Evolutionary conservation across 768 basidiomycete species (phyloP).

Genomic region (Russula ochroleuca): DNA sequence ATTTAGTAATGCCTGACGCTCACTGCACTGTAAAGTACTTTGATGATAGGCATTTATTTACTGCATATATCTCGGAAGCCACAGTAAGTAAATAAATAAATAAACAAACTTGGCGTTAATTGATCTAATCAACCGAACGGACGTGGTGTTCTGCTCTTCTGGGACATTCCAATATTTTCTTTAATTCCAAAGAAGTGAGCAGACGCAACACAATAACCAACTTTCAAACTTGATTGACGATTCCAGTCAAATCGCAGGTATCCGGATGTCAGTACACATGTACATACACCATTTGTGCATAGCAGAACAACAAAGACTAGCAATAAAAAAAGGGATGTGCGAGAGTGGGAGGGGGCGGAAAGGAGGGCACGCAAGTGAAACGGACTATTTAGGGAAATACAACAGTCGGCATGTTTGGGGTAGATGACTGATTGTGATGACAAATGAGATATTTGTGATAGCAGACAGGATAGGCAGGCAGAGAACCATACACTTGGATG

Average conservation of each 20-base stretch:
- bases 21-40: no score
- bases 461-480: slow-evolving; percentile 11
- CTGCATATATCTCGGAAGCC: background rate
- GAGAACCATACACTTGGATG: slow-evolving; percentile 13
- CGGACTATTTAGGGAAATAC: slow-evolving; percentile 1
- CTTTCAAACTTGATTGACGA: background rate
- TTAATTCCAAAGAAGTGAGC: background rate
- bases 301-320: slow-evolving; percentile 12
- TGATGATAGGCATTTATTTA: background rate
- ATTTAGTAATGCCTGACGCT: no score
- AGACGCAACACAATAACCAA: background rate
- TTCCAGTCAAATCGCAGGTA: background rate
- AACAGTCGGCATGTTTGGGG: slow-evolving; percentile 10
- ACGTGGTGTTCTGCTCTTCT: background rate
- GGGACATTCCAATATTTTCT: background rate
- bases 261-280: slow-evolving; percentile 7
- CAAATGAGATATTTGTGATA: slow-evolving; percentile 1
- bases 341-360: background rate
- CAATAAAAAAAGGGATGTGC: background rate
- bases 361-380: background rate
- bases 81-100: background rate
- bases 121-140: background rate
- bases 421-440: slow-evolving; percentile 12
- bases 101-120: background rate
- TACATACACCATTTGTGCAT: slow-evolving; percentile 16